Evolutionary conservation across 78 protist species (phyloP).

Genomic region (Chrysochromulina parva): DNA sequence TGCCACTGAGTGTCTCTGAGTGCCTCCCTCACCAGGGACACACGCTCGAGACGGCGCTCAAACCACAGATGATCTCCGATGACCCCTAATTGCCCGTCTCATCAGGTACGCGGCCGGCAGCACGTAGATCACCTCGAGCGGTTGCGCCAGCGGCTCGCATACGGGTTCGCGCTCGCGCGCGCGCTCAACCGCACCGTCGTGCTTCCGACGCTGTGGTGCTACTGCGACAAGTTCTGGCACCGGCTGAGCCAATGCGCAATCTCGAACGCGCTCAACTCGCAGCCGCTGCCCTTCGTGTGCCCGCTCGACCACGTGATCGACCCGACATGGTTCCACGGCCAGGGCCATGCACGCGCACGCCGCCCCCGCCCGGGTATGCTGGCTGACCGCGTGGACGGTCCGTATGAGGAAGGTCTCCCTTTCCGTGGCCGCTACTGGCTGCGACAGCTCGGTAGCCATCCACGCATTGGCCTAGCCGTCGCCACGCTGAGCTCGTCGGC

Average conservation of each 20-base stretch:
- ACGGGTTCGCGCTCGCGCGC: background rate
- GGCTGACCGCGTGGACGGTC: background rate
- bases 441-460: background rate
- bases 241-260: background rate
- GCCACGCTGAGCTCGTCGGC: background rate
- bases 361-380: background rate
- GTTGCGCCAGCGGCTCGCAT: background rate
- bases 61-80: too few species aligned
- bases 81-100: too few species aligned
- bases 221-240: conserved; percentile 28
- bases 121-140: background rate
- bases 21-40: too few species aligned
- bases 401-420: background rate
- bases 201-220: background rate
- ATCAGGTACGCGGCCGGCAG: background rate
- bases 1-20: too few species aligned
- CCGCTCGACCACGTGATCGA: conserved; percentile 16
- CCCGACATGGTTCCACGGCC: background rate
- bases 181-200: conserved; percentile 1
- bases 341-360: background rate
- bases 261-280: background rate
- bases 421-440: conserved; percentile 6
- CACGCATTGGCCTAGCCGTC: background rate
- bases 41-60: too few species aligned
- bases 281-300: conserved; percentile 29